Evolutionary conservation across 768 basidiomycete species (phyloP).

Genomic region (Chalciporus piperatus): DNA sequence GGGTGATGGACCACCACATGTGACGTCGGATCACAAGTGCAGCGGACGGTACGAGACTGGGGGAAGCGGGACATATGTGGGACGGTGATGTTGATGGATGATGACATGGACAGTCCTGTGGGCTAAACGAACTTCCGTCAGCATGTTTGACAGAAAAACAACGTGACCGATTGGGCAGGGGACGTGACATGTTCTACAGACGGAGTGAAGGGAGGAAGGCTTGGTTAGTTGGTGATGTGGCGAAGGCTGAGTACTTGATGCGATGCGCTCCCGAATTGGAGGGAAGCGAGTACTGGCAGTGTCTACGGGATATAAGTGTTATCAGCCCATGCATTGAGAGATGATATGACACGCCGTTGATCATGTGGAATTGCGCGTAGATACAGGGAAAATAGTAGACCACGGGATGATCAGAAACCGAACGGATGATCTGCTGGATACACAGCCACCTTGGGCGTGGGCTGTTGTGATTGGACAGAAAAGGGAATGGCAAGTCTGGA

Average conservation of each 20-base stretch:
- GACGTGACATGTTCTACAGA: not conserved
- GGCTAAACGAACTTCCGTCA: not conserved
- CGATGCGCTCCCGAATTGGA: not conserved
- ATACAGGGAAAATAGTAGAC: not conserved
- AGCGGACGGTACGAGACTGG: not conserved
- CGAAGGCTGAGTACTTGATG: no score
- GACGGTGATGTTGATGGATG: not conserved
- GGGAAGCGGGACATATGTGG: not conserved
- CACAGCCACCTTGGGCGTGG: no score
- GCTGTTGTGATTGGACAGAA: no score
- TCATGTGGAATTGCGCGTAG: not conserved
- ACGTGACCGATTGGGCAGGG: no score
- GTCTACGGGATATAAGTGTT: no score
- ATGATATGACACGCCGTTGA: not conserved
- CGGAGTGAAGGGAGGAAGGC: not conserved
- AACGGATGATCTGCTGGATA: not conserved
- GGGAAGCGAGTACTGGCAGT: not conserved
- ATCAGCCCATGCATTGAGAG: not conserved
- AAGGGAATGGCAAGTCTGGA: constrained; percentile 3
- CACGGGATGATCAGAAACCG: not conserved
- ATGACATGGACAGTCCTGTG: not conserved
- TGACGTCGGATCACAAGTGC: not conserved
- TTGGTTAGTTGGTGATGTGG: no score
- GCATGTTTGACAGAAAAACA: not conserved
- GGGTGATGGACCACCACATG: not conserved